These are phyloP conservation scores for Xanthoconium separans DNA, from an alignment of 1,284 basidiomycete species.

Conservation along the genomic window DNA sequence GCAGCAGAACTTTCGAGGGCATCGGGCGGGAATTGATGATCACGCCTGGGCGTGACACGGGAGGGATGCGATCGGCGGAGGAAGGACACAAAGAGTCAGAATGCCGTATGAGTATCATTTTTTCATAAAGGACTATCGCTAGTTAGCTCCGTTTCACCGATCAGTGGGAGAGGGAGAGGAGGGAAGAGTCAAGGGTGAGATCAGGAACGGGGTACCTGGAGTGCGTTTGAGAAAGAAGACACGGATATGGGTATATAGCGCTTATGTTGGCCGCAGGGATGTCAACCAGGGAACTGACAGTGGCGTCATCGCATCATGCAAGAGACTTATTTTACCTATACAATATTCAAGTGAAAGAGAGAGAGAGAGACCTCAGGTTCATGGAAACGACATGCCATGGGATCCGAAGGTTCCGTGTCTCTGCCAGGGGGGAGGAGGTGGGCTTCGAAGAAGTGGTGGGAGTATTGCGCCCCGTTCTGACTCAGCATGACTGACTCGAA, in stretches of 20 bases:
- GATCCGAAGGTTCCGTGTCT: conserved; percentile 13
- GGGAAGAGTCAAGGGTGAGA: conserved; percentile 9
- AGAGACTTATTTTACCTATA: too few species aligned
- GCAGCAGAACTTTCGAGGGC: too few species aligned
- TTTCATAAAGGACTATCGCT: conserved; percentile 13
- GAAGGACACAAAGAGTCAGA: not conserved
- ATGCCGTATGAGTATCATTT: conserved; percentile 6
- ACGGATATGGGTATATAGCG: conserved; percentile 23
- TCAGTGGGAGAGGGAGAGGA: not conserved
- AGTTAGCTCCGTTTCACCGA: conserved; percentile 25
- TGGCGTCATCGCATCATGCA: conserved; percentile 2
- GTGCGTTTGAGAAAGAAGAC: not conserved
- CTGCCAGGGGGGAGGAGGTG: conserved; percentile 8
- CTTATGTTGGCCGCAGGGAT: conserved; percentile 11
- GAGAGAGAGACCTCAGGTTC: conserved; percentile 15
- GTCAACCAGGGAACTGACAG: not conserved
- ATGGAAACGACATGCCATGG: too few species aligned
- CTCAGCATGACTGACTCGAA: conserved; percentile 6
- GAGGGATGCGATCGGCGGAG: conserved; percentile 1
- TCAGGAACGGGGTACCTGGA: conserved; percentile 22
- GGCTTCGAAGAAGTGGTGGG: conserved; percentile 23
- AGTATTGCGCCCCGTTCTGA: conserved; percentile 29
- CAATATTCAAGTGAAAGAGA: not conserved
- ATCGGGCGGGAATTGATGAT: too few species aligned
- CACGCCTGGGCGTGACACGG: too few species aligned